phyloP scores from a whole-genome alignment of 2,329 filamentous ascomycete genomes.

The Colletotrichum sp. region DNA sequence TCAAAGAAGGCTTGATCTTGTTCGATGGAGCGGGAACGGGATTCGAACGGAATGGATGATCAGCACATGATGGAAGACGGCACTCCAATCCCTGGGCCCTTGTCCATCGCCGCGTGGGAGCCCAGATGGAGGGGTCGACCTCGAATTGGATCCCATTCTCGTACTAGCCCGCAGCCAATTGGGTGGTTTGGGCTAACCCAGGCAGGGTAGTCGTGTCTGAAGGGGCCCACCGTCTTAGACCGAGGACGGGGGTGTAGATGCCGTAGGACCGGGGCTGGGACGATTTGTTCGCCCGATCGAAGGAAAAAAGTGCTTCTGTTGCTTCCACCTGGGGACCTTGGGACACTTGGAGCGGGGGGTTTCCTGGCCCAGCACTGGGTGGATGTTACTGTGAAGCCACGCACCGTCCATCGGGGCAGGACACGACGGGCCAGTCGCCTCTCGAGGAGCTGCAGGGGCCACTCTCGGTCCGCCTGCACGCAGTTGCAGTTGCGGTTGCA shows the following conservation, averaged over 20 bases:
- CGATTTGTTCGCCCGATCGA: not conserved
- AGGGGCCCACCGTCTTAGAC: not conserved
- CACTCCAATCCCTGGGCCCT: not conserved
- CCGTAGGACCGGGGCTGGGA: not conserved
- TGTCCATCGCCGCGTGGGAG: not conserved
- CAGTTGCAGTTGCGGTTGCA: not conserved
- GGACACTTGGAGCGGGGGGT: not conserved
- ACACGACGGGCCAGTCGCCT: not conserved
- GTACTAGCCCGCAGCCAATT: not conserved
- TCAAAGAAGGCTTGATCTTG: not conserved
- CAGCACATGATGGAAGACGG: not conserved
- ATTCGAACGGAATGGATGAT: not conserved
- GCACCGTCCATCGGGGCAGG: not conserved
- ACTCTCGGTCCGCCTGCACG: not conserved
- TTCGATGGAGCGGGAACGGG: not conserved
- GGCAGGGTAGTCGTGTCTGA: not conserved
- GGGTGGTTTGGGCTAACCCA: not conserved
- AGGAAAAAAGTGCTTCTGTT: not conserved
- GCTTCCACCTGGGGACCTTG: not conserved
- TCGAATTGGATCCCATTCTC: slow-evolving; percentile 8
- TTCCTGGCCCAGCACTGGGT: not conserved
- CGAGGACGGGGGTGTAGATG: not conserved
- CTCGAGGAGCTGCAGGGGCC: not conserved
- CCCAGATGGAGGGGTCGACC: not conserved
- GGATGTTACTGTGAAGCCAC: not conserved